Conservation (phyloP, 305 asterid species). For the Solanum aculeatissimum region DNA sequence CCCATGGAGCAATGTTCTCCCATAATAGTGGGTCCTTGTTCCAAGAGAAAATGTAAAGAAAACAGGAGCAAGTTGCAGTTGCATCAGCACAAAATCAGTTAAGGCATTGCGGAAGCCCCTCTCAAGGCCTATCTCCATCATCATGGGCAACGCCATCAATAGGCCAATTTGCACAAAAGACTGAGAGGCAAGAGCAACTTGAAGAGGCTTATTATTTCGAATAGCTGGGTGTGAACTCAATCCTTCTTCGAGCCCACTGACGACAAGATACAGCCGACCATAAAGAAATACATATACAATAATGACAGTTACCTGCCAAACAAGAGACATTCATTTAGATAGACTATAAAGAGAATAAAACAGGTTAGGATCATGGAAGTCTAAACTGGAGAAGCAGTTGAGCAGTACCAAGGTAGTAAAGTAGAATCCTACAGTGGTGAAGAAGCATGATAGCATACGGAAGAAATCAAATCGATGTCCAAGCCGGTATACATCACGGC, state of each 20-base stretch:
- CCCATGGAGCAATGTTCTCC: conserved; percentile 92
- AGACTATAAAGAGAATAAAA: not conserved
- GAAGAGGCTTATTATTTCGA: conserved; percentile 85
- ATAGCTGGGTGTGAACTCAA: conserved; percentile 75
- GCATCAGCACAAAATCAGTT: conserved; percentile 89
- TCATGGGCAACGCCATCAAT: conserved; percentile 97
- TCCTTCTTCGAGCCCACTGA: conserved; percentile 81
- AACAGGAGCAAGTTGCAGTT: conserved; percentile 88
- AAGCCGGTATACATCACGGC: conserved; percentile 90
- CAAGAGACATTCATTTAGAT: conserved; percentile 1
- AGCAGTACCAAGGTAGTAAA: conserved; percentile 71
- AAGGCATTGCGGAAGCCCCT: conserved; percentile 80
- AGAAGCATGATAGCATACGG: conserved; percentile 89
- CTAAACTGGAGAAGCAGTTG: not conserved
- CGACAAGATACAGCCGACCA: conserved; percentile 91
- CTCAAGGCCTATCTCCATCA: conserved; percentile 99
- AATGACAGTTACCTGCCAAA: conserved; percentile 75
- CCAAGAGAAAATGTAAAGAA: conserved; percentile 96
- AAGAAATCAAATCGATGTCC: conserved; percentile 98
- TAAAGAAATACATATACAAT: conserved; percentile 85
- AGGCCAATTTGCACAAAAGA: conserved; percentile 91
- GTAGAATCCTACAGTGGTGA: conserved; percentile 90
- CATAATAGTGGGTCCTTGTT: conserved; percentile 83
- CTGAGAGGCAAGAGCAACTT: conserved; percentile 98
- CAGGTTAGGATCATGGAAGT: not conserved